Base-by-base conservation (phyloP, 2,329 filamentous ascomycete species). In the Bipolaris victoriae region DNA sequence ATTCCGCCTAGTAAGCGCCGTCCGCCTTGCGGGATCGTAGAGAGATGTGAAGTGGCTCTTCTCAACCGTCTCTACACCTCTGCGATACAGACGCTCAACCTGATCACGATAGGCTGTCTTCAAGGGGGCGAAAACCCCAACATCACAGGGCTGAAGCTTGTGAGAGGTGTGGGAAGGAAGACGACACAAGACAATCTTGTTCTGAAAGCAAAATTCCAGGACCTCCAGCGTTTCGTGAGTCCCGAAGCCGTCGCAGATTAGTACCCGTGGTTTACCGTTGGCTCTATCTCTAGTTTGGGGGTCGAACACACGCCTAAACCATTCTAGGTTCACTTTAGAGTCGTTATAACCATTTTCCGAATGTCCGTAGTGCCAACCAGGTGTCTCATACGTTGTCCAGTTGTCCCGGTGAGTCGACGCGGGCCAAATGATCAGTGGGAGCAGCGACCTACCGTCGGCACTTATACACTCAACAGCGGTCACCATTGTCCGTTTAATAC, bases 1-100 rank as follows among this genome's bases (percentile, higher is more conserved):
- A 53, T 76, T 77, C 58, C 59, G 70, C 22, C 24, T 22, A 2
- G 65, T 72, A 6, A 72, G 52, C 13, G 66, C 70, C 41, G 13
- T 61, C 26, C 60, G 47, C 39, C 66, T 59, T 47, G 68, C 68
- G 51, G 58, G 64, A 26, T 49, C 65, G 43, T 68, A 73, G 0
- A 71, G 61, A 20, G 20, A 61, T 7, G 56, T 56, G 7, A 68
- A 59, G 50, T 65, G 62, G 55, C 59, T 52, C 36, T 66, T 63
- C 31, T 60, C 48, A n/a, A 64, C 18, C 11, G 26, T 47, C 29
- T 60, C 50, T 24, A 61, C 31, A 20, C 57, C 57, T 7, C 57
- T 60, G 40, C 49, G 44, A 11, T 58, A 39, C 11, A 64, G 47
- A 20, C 55, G 49, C 16, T 64, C 51, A n/a, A 64, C 37, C 26